Evolutionary conservation across 805 yeast species (phyloP).

Genomic region (Pichia ethanolica): DNA sequence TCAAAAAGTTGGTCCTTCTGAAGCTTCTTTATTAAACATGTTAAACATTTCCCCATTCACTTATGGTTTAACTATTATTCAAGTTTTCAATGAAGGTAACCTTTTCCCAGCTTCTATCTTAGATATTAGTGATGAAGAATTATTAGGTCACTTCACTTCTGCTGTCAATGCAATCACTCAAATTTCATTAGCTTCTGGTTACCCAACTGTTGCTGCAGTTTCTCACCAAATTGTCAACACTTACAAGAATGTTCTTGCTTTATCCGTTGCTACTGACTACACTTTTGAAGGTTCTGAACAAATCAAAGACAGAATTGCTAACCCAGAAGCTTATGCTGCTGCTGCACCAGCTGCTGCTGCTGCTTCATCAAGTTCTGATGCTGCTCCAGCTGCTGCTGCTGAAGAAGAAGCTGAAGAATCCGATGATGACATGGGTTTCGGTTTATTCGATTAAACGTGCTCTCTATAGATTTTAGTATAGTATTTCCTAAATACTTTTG

Average conservation of each 20-base stretch:
- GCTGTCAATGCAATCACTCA: slow-evolving; percentile 94
- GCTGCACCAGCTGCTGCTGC: slow-evolving; percentile 98
- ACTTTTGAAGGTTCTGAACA: slow-evolving; percentile 99
- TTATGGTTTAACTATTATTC: slow-evolving; percentile 93
- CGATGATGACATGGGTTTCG: slow-evolving; percentile 89
- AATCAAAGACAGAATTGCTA: slow-evolving; percentile 98
- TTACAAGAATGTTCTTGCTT: slow-evolving; percentile 97
- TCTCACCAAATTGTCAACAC: slow-evolving; percentile 98
- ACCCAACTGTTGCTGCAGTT: slow-evolving; percentile 99
- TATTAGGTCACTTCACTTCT: slow-evolving; percentile 81
- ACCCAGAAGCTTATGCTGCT: slow-evolving; percentile 99
- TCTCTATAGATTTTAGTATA: slow-evolving; percentile 2
- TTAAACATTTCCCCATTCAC: slow-evolving; percentile 99
- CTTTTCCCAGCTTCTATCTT: slow-evolving; percentile 93
- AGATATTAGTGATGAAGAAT: slow-evolving; percentile 97
- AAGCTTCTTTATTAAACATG: slow-evolving; percentile 98
- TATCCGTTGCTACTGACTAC: slow-evolving; percentile 97
- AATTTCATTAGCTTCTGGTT: slow-evolving; percentile 93
- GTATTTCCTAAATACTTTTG: not conserved
- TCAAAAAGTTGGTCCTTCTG: slow-evolving; percentile 95
- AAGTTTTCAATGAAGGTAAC: slow-evolving; percentile 98
- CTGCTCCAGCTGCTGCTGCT: slow-evolving; percentile 57
- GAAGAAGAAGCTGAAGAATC: slow-evolving; percentile 65
- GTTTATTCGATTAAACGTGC: slow-evolving; percentile 82
- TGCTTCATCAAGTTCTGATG: slow-evolving; percentile 50